Conservation (phyloP, 257 asterid genomes). For the Coffea eugenioides region DNA sequence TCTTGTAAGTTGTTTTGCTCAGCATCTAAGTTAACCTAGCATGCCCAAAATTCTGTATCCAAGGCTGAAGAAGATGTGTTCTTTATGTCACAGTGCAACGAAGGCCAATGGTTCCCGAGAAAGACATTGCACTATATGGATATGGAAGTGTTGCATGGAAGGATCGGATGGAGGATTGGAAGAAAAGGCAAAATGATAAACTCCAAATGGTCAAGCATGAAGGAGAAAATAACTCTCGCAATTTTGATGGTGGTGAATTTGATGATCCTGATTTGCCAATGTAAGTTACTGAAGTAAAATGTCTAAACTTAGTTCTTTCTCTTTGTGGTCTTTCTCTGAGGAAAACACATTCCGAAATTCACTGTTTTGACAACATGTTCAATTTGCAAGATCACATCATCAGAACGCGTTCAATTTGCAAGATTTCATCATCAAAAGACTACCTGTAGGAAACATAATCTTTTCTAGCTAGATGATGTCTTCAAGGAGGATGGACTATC, state of each 20-base stretch:
- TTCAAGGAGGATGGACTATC: background rate
- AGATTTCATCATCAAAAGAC: background rate
- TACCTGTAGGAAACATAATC: background rate
- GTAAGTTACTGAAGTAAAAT: conserved; percentile 36
- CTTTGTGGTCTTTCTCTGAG: background rate
- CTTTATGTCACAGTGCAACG: conserved; percentile 46
- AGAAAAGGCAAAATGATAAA: conserved; percentile 57
- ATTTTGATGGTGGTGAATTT: conserved; percentile 41
- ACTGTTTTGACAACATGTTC: background rate
- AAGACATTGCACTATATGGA: conserved; percentile 81
- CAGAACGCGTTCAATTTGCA: background rate
- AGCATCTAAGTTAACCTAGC: background rate
- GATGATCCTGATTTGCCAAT: conserved; percentile 59
- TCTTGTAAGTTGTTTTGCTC: conserved; percentile 44
- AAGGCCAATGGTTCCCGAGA: conserved; percentile 80
- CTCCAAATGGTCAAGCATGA: conserved; percentile 66
- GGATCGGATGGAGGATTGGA: conserved; percentile 94
- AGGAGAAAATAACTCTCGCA: conserved; percentile 40
- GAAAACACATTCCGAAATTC: background rate
- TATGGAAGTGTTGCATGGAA: conserved; percentile 98
- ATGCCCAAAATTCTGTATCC: background rate
- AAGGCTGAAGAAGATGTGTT: background rate
- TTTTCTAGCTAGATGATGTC: background rate
- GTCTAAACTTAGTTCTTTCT: conserved; percentile 5
- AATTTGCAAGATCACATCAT: background rate